Conservation (phyloP, 306 rosid genomes). For the Benincasa hispida region DNA sequence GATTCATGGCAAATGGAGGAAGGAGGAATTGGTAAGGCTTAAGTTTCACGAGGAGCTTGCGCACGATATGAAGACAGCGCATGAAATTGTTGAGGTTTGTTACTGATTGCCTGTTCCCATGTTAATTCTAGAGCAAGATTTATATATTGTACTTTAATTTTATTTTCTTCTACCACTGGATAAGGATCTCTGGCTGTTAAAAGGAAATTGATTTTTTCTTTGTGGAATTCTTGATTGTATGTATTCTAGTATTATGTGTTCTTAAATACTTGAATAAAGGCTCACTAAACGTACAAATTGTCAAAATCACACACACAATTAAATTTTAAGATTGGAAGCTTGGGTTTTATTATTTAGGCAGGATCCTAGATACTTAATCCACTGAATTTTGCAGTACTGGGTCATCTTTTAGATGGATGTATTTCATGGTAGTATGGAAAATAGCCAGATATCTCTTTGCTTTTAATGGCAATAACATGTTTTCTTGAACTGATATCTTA, state of each 20-base stretch:
- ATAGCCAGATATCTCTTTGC: background rate
- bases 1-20: slow-evolving; percentile 69
- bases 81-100: slow-evolving; percentile 71
- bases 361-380: background rate
- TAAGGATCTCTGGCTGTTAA: background rate
- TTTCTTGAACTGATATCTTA: background rate
- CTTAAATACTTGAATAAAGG: background rate
- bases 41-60: slow-evolving; percentile 85
- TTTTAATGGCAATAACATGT: too few species aligned
- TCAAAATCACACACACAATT: background rate
- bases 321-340: background rate
- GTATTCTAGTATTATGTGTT: background rate
- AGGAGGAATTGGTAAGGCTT: slow-evolving; percentile 72
- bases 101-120: slow-evolving; percentile 2
- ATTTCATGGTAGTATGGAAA: background rate
- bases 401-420: background rate
- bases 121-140: background rate
- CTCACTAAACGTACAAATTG: background rate
- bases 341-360: background rate
- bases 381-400: background rate
- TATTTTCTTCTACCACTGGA: background rate
- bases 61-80: slow-evolving; percentile 78
- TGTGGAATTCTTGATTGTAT: background rate
- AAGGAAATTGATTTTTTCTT: background rate
- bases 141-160: background rate